Base-by-base conservation (phyloP, 2,329 filamentous ascomycete genomes). In the Cercospora janseana region DNA sequence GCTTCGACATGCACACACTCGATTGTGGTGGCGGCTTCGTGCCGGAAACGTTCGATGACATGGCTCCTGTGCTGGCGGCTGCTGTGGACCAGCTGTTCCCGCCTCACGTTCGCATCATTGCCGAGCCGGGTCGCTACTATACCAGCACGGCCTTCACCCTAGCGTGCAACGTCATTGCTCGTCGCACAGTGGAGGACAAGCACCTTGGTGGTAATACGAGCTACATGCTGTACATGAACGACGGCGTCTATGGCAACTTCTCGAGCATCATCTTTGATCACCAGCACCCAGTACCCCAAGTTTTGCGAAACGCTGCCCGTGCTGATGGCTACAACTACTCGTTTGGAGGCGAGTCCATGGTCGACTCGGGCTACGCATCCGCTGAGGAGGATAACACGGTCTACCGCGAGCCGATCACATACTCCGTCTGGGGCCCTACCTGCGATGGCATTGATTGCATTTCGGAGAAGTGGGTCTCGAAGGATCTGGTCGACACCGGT, bases 201-300 rank as follows among this genome's bases (percentile, higher is more conserved):
- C 75, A 75, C 29, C 8, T 47, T 28, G 54, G 54, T 23, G 77
- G 77, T 43, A 77, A 79, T 55, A 83, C 82, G 55, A 88, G 85
- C 60, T 96, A 95, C 78, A 98, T 97, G 93, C 75, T 96, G 38
- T 98, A 98, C 70, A 76, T 97, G 69, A 98, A 98, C 68, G 93
- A 98, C 62, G 93, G 93, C 21, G 86, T 97, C 46, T 98, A 98
- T 66, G 93, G 93, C 65, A 97, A 97, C 75, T 97, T 98, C 68
- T 95, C 89, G 60, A 94, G 90, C 81, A 97, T 97, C 79, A 95
- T 97, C 77, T 98, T 96, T 69, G 93, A 97, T 67, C 93, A 97
- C 72, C 93, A 98, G 78, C 81, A 94, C 64, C 93, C 93, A 1
- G 73, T 87, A 37, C 88, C 92, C 49, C 88, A 87, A 71, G 80